Evolutionary conservation across 169 alveolate species (phyloP).

Genomic region (Eimeria sp.): DNA sequence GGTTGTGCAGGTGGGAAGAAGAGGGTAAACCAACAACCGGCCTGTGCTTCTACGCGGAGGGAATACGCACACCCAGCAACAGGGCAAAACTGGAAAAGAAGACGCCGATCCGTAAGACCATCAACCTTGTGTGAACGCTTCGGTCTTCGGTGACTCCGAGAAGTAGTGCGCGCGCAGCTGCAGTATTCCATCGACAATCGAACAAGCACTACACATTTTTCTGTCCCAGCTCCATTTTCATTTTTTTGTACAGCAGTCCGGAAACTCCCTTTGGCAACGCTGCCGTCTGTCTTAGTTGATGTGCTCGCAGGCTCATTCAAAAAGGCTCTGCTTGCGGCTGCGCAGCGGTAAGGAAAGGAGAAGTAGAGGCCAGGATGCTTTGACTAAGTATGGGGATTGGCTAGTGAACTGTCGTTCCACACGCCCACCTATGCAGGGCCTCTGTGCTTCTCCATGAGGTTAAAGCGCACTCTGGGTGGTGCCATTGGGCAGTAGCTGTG

Average conservation of each 20-base stretch:
- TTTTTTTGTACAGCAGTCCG: background rate
- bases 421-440: background rate
- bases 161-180: background rate
- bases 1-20: constrained; percentile 86
- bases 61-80: constrained; percentile 72
- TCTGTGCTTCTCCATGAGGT: background rate
- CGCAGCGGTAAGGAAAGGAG: constrained; percentile 83
- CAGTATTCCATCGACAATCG: background rate
- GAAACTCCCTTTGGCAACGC: background rate
- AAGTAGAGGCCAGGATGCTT: background rate
- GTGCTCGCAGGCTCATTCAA: constrained; percentile 85
- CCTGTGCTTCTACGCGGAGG: constrained; percentile 86
- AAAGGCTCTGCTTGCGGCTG: constrained; percentile 88
- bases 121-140: background rate
- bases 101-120: constrained; percentile 84
- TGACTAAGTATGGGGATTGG: background rate
- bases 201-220: background rate
- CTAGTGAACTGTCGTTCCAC: background rate
- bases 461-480: background rate
- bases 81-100: constrained; percentile 81
- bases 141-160: background rate
- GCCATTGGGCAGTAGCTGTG: background rate
- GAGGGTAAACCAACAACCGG: constrained; percentile 87
- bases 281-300: background rate
- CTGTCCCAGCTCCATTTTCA: no score